A percentile compares a stretch with the other conserved stretches of the same genome.
Conservation (phyloP, 176 grass and related monocot genomes). For the Aegilops tauschii region DNA sequence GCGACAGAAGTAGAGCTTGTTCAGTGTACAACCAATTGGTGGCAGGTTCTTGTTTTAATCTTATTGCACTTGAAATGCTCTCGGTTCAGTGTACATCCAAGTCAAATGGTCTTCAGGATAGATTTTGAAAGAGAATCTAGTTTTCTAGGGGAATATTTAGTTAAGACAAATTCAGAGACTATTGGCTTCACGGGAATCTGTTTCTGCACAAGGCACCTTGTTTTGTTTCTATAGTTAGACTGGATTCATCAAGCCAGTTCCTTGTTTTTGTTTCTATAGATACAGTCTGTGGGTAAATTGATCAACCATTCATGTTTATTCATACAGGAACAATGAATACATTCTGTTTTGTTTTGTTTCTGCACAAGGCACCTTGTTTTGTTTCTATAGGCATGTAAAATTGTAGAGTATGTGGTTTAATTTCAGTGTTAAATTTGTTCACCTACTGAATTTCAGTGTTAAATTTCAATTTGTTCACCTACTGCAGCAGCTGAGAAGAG, state of each 20-base stretch:
- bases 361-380: background rate
- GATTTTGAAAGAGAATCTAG: background rate
- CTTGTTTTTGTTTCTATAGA: background rate
- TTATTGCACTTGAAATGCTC: no score
- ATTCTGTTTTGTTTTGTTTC: background rate
- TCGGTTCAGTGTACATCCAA: background rate
- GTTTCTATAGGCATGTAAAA: no score
- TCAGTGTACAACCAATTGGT: no score
- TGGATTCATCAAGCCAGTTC: slow-evolving; percentile 1
- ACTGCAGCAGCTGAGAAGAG: no score
- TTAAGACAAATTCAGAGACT: background rate
- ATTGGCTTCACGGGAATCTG: slow-evolving; percentile 21
- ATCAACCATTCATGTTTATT: slow-evolving; percentile 13
- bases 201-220: background rate
- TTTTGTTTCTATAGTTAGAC: background rate
- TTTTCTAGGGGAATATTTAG: background rate
- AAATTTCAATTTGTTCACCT: no score
- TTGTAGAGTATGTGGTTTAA: no score
- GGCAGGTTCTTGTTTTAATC: no score
- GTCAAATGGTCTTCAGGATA: background rate
- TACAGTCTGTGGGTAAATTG: background rate
- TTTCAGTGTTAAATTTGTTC: no score
- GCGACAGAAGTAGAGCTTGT: no score
- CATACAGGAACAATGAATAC: background rate
- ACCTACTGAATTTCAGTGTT: no score